Percentiles rank a stretch among this genome's conserved stretches.
phyloP scores from a whole-genome alignment of 768 basidiomycete species.

The Paxillus involutus region DNA sequence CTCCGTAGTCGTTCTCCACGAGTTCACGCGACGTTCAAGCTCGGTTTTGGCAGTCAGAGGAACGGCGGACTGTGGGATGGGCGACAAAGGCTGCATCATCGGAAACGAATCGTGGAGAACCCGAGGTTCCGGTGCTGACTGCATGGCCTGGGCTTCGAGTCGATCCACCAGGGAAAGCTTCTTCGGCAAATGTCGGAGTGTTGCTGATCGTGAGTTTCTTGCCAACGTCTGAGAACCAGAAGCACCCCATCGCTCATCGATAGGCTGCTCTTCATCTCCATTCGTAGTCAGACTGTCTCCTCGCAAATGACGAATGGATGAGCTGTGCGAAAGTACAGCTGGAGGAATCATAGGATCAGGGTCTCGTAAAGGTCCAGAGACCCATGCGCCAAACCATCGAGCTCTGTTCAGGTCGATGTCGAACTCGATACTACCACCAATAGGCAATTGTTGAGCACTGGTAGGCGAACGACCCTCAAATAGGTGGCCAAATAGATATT shows the following conservation, averaged over 20 bases:
- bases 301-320: constrained; percentile 51
- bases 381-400: constrained; percentile 77
- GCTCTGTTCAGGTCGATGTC: constrained; percentile 79
- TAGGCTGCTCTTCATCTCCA: constrained; percentile 41
- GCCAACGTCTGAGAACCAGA: constrained; percentile 17
- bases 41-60: constrained; percentile 51
- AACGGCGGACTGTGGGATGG: constrained; percentile 63
- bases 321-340: constrained; percentile 36
- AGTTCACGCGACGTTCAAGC: constrained; percentile 56
- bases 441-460: constrained; percentile 46
- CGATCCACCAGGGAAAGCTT: constrained; percentile 72
- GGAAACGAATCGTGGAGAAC: constrained; percentile 17
- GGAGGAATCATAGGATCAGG: constrained; percentile 39
- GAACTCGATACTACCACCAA: constrained; percentile 82
- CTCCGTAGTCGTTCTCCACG: constrained; percentile 64
- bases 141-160: constrained; percentile 46
- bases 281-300: constrained; percentile 53
- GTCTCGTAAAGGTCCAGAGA: constrained; percentile 51
- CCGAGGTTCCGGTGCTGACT: constrained; percentile 31
- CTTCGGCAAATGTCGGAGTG: constrained; percentile 54
- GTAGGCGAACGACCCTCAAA: constrained; percentile 42
- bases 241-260: constrained; percentile 34
- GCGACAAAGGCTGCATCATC: constrained; percentile 42
- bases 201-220: constrained; percentile 23
- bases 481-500: constrained; percentile 64